phyloP scores from a whole-genome alignment of 768 basidiomycete genomes.

The Psilocybe cyanescens region DNA sequence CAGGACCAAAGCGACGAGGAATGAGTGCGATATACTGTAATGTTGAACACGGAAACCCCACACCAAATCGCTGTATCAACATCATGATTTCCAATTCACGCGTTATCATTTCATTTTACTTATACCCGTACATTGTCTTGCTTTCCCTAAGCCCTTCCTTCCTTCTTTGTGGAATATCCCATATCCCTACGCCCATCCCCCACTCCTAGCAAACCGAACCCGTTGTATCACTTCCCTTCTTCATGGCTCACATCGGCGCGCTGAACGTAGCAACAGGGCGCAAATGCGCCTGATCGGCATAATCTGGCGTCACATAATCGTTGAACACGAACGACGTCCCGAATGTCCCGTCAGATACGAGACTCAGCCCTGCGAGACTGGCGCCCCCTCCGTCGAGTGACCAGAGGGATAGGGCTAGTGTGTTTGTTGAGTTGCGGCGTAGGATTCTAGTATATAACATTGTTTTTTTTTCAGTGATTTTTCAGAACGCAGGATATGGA shows the following conservation, averaged over 20 bases:
- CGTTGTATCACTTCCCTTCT: neutral
- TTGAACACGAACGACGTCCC: constrained; percentile 39
- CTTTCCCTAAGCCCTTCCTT: neutral
- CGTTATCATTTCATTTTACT: neutral
- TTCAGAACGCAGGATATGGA: neutral
- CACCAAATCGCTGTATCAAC: too few relatives aligned
- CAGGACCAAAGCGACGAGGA: constrained; percentile 70
- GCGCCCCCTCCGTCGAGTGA: constrained; percentile 48
- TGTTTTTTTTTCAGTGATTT: neutral
- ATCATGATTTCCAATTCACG: neutral
- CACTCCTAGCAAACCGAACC: too few relatives aligned
- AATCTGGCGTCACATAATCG: constrained; percentile 49
- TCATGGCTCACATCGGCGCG: constrained; percentile 32
- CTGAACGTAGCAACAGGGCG: constrained; percentile 32
- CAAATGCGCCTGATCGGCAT: constrained; percentile 34
- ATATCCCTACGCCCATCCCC: too few relatives aligned
- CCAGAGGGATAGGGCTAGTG: constrained; percentile 52
- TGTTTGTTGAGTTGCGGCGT: constrained; percentile 44
- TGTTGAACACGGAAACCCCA: neutral
- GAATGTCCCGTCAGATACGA: constrained; percentile 51
- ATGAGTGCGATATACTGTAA: neutral
- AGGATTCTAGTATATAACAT: constrained; percentile 36
- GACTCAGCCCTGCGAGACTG: constrained; percentile 41
- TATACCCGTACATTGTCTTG: neutral
- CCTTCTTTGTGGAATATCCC: neutral